phyloP scores from a whole-genome alignment of 805 yeast species.

The Zygosaccharomyces pseudorouxii region DNA sequence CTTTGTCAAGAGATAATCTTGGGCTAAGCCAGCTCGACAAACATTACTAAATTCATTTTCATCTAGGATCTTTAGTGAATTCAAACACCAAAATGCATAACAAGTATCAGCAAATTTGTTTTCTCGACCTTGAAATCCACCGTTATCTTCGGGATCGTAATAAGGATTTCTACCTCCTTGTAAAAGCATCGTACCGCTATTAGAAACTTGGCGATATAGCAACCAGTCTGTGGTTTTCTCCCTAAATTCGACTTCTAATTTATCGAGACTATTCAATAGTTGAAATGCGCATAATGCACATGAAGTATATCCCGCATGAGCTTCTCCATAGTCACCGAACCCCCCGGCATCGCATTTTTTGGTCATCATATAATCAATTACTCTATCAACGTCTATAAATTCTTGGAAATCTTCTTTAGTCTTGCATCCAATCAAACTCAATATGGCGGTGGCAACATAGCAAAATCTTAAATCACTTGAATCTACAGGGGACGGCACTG shows the following conservation, averaged over 20 bases:
- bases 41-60: slow-evolving; percentile 21
- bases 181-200: slow-evolving; percentile 17
- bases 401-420: slow-evolving; percentile 18
- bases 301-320: slow-evolving; percentile 84
- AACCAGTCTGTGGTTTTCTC: slow-evolving; percentile 52
- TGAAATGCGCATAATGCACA: slow-evolving; percentile 69
- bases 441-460: slow-evolving; percentile 65
- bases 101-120: slow-evolving; percentile 84
- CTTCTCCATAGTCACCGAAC: slow-evolving; percentile 55
- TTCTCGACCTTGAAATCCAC: slow-evolving; percentile 84
- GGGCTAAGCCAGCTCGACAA: slow-evolving; percentile 36
- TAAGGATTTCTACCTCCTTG: slow-evolving; percentile 32
- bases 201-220: slow-evolving; percentile 51
- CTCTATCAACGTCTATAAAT: slow-evolving; percentile 42
- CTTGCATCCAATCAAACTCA: slow-evolving; percentile 43
- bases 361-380: slow-evolving; percentile 39
- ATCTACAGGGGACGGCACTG: slow-evolving; percentile 40
- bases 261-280: slow-evolving; percentile 36
- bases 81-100: slow-evolving; percentile 80
- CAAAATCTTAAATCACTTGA: slow-evolving; percentile 71
- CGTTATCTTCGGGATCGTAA: slow-evolving; percentile 49
- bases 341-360: slow-evolving; percentile 62
- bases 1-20: slow-evolving; percentile 43
- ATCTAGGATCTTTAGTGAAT: slow-evolving; percentile 42
- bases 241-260: slow-evolving; percentile 27